Evolutionary conservation across 805 yeast genomes (phyloP).

Genomic region (Candida endomychidarum): DNA sequence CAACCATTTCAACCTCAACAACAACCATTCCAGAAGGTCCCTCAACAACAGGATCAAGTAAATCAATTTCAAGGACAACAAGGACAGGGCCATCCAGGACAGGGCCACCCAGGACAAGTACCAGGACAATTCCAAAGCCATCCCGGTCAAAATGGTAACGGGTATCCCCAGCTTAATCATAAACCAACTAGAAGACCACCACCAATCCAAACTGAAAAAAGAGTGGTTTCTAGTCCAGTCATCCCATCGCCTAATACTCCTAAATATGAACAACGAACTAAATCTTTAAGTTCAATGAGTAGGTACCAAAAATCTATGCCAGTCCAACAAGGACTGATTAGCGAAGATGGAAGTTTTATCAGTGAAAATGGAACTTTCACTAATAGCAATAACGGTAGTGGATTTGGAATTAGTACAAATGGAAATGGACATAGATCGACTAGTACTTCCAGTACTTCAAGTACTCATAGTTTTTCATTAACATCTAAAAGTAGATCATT

Average conservation of each 20-base stretch:
- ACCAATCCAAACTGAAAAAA: conserved; percentile 11
- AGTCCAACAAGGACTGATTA: conserved; percentile 14
- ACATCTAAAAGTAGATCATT: conserved; percentile 43
- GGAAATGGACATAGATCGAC: conserved; percentile 13
- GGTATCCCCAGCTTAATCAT: conserved; percentile 4
- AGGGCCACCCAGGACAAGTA: too few species aligned
- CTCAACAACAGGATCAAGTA: too few species aligned
- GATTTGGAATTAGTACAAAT: conserved; percentile 4
- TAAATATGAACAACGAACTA: conserved; percentile 23
- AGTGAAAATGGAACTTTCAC: conserved; percentile 3
- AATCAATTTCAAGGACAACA: conserved; percentile 1
- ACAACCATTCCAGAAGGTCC: not conserved
- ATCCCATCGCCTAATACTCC: conserved; percentile 16
- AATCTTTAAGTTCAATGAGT: conserved; percentile 29
- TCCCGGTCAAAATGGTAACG: too few species aligned
- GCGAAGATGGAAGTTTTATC: conserved; percentile 15
- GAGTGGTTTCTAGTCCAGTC: conserved; percentile 33
- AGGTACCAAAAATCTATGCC: conserved; percentile 14
- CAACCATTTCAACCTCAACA: not conserved
- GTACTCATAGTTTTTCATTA: conserved; percentile 36
- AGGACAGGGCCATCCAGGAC: too few species aligned
- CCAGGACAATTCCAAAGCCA: too few species aligned
- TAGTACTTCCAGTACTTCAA: conserved; percentile 17
- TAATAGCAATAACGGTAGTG: not conserved
- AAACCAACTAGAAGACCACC: conserved; percentile 10